phyloP scores from a whole-genome alignment of 805 yeast species.

The Isabelozyma pseudorhagii region DNA sequence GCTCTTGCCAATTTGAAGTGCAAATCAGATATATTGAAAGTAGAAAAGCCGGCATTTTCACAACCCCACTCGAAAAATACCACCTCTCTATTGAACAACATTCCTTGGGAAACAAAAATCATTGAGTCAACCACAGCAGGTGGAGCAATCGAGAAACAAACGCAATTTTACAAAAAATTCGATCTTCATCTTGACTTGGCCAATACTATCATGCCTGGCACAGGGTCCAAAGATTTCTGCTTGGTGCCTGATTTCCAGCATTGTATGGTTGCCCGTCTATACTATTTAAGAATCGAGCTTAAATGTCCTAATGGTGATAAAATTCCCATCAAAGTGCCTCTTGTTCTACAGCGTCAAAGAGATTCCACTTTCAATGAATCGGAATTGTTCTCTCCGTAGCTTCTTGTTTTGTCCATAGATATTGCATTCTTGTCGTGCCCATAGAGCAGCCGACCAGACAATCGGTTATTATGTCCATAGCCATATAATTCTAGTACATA shows the following conservation, averaged over 20 bases:
- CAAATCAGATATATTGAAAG: constrained; percentile 23
- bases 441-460: too few relatives aligned
- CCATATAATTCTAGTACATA: neutral
- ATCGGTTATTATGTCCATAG: too few relatives aligned
- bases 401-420: neutral
- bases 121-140: constrained; percentile 1
- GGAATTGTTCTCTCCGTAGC: neutral
- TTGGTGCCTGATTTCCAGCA: constrained; percentile 38
- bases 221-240: constrained; percentile 22
- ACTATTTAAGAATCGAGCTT: constrained; percentile 25
- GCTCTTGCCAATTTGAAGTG: constrained; percentile 28
- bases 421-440: too few relatives aligned
- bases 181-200: constrained; percentile 23
- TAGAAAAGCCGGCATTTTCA: constrained; percentile 13
- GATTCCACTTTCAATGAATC: neutral
- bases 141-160: constrained; percentile 11
- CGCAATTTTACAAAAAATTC: constrained; percentile 17
- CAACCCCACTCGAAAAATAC: constrained; percentile 4
- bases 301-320: constrained; percentile 22
- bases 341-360: constrained; percentile 18
- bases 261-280: constrained; percentile 31
- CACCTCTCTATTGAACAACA: constrained; percentile 5
- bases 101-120: constrained; percentile 18
- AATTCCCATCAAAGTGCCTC: constrained; percentile 21
- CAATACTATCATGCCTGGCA: constrained; percentile 13